Percentiles rank a stretch among this genome's conserved stretches.
Evolutionary conservation across 2,329 filamentous ascomycete species (phyloP).

Genomic region (Claviceps citrina): DNA sequence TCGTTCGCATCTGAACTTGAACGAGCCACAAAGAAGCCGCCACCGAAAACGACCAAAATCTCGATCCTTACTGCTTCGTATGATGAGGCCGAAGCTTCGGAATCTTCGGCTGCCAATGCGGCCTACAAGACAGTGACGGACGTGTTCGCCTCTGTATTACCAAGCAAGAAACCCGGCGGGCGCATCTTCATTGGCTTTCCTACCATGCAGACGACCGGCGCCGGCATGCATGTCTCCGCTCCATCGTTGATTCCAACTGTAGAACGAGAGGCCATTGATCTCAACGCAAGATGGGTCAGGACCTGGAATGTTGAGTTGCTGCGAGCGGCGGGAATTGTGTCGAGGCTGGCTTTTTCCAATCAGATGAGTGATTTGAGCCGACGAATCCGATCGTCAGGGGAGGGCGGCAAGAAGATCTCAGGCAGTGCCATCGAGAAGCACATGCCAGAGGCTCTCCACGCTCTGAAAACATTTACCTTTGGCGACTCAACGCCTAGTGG

Average conservation of each 20-base stretch:
- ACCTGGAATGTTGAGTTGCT: slow-evolving; percentile 94
- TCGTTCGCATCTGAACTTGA: slow-evolving; percentile 75
- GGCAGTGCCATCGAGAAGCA: slow-evolving; percentile 50
- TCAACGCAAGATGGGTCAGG: slow-evolving; percentile 88
- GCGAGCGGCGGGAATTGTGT: slow-evolving; percentile 76
- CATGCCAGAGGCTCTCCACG: slow-evolving; percentile 66
- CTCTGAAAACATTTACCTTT: slow-evolving; percentile 76
- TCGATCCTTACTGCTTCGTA: slow-evolving; percentile 85
- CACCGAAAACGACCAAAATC: slow-evolving; percentile 72
- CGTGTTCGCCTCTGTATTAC: slow-evolving; percentile 80
- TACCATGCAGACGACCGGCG: slow-evolving; percentile 89
- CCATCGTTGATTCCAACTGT: slow-evolving; percentile 95
- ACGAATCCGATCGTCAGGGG: slow-evolving; percentile 36
- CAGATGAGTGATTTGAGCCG: slow-evolving; percentile 67
- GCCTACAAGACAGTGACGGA: slow-evolving; percentile 47
- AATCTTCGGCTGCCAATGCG: slow-evolving; percentile 29
- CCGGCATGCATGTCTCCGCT: slow-evolving; percentile 85
- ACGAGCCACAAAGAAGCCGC: slow-evolving; percentile 91
- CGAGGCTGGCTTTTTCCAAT: slow-evolving; percentile 70
- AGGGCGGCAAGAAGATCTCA: slow-evolving; percentile 36
- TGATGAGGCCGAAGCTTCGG: slow-evolving; percentile 57
- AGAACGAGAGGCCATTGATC: slow-evolving; percentile 87
- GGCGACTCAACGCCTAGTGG: slow-evolving; percentile 77
- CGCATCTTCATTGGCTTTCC: slow-evolving; percentile 96
- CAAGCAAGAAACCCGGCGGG: slow-evolving; percentile 65